Evolutionary conservation across 1,284 basidiomycete genomes (phyloP).

Genomic region (Austroboletus sp.): DNA sequence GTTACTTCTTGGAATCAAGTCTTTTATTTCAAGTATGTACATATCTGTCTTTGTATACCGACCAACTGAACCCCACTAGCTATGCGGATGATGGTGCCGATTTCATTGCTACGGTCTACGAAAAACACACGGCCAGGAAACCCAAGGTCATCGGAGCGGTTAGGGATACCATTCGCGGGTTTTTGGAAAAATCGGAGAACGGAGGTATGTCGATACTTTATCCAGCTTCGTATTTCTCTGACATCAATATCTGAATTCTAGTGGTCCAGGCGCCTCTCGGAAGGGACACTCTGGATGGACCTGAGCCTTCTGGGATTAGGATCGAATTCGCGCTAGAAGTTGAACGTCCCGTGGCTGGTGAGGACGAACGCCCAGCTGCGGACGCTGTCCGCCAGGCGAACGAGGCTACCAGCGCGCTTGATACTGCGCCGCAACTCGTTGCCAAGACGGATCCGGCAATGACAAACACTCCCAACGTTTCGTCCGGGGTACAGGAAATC

Average conservation of each 20-base stretch:
- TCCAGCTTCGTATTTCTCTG: neutral
- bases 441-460: neutral
- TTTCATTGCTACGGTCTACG: neutral
- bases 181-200: neutral
- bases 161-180: neutral
- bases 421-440: neutral
- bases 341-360: neutral
- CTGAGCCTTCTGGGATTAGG: neutral
- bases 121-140: neutral
- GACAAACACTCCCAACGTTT: neutral
- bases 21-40: neutral
- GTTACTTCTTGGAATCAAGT: neutral
- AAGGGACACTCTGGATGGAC: neutral
- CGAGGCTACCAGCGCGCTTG: neutral
- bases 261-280: neutral
- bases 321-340: neutral
- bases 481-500: neutral
- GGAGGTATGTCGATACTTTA: neutral
- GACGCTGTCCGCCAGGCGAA: neutral
- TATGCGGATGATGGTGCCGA: neutral
- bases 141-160: neutral
- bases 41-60: neutral
- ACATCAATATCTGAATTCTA: neutral
- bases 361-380: neutral
- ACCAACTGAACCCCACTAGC: neutral